Percentiles rank a stretch among this genome's conserved stretches.
These are phyloP conservation scores for Annulohypoxylon truncatum DNA, from an alignment of 2,329 filamentous ascomycete species.

Conservation along the genomic window DNA sequence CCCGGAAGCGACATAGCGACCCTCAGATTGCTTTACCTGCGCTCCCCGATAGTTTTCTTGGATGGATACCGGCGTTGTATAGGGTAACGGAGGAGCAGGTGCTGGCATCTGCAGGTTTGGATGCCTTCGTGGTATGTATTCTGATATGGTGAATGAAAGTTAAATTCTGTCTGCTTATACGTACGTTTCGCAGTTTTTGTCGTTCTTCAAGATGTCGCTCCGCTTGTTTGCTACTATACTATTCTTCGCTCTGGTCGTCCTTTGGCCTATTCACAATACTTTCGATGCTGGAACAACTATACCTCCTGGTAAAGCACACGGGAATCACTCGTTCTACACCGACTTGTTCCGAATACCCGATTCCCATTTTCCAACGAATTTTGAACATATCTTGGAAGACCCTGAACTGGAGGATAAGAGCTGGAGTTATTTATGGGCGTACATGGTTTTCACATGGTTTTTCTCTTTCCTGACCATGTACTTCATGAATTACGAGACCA, in stretches of 20 bases:
- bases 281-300: slow-evolving; percentile 57
- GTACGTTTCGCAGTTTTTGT: slow-evolving; percentile 68
- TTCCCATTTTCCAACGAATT: slow-evolving; percentile 11
- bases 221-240: slow-evolving; percentile 83
- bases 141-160: slow-evolving; percentile 32
- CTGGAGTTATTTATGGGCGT: slow-evolving; percentile 83
- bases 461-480: slow-evolving; percentile 87
- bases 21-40: slow-evolving; percentile 73
- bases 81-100: slow-evolving; percentile 89
- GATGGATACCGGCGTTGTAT: slow-evolving; percentile 91
- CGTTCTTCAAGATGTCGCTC: slow-evolving; percentile 96
- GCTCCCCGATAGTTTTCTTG: slow-evolving; percentile 85
- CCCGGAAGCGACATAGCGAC: slow-evolving; percentile 80
- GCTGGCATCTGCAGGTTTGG: slow-evolving; percentile 87
- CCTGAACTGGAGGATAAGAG: slow-evolving; percentile 39
- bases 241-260: slow-evolving; percentile 81
- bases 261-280: slow-evolving; percentile 85
- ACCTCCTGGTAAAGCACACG: slow-evolving; percentile 6
- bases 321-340: slow-evolving; percentile 8
- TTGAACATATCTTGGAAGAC: slow-evolving; percentile 28
- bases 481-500: slow-evolving; percentile 84
- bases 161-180: slow-evolving; percentile 51
- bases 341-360: background rate
- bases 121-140: slow-evolving; percentile 84
- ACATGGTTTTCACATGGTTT: slow-evolving; percentile 93